These are phyloP conservation scores for Epicoccum sorghinum DNA, from an alignment of 2,329 filamentous ascomycete species.

Conservation along the genomic window DNA sequence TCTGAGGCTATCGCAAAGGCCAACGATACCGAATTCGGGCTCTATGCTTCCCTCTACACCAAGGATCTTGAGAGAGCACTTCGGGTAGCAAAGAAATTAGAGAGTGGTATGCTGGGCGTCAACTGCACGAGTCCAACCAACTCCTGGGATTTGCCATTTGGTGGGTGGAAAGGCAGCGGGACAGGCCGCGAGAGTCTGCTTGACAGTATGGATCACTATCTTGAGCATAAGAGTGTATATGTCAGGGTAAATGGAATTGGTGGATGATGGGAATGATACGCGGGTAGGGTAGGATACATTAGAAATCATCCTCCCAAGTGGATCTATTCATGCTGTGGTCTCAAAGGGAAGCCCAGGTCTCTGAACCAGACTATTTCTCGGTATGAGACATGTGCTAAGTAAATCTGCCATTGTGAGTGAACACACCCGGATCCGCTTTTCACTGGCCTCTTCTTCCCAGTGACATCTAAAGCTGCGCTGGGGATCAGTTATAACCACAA, in stretches of 20 bases:
- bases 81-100: constrained; percentile 44
- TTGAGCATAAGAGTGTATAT: constrained; percentile 35
- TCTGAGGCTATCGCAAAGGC: constrained; percentile 44
- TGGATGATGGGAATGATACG: background rate
- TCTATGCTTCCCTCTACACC: constrained; percentile 48
- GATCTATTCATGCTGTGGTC: no score
- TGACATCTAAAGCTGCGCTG: background rate
- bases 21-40: constrained; percentile 48
- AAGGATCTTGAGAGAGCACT: constrained; percentile 39
- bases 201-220: constrained; percentile 36
- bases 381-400: no score
- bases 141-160: constrained; percentile 34
- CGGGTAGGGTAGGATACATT: no score
- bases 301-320: no score
- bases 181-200: constrained; percentile 34
- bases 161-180: constrained; percentile 37
- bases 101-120: constrained; percentile 46
- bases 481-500: background rate
- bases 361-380: no score
- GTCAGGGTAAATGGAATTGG: constrained; percentile 23
- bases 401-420: no score
- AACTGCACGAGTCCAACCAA: constrained; percentile 44
- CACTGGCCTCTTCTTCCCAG: no score
- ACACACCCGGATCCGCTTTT: no score
- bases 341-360: no score